Evolutionary conservation across 2,329 filamentous ascomycete genomes (phyloP).

Genomic region (Colletotrichum agaves): DNA sequence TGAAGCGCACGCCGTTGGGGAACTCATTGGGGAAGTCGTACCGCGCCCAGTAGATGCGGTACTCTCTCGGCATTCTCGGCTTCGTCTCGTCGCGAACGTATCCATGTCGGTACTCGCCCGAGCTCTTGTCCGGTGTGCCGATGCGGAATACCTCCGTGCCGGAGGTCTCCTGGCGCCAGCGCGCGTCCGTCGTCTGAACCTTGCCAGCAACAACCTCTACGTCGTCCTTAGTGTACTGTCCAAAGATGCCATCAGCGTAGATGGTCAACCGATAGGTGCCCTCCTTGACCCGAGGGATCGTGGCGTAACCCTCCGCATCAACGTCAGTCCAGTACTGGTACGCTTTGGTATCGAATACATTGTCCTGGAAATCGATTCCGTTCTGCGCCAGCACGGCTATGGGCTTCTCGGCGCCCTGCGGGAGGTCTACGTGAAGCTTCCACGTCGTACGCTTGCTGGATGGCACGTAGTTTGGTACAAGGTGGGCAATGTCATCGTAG

Average conservation of each 20-base stretch:
- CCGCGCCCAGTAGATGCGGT: slow-evolving; percentile 67
- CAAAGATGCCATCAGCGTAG: slow-evolving; percentile 71
- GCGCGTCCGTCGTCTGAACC: slow-evolving; percentile 50
- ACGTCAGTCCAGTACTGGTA: slow-evolving; percentile 69
- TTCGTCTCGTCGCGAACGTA: slow-evolving; percentile 56
- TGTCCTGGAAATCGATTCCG: slow-evolving; percentile 67
- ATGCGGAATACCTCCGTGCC: slow-evolving; percentile 71
- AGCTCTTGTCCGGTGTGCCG: slow-evolving; percentile 68
- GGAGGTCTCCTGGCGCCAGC: slow-evolving; percentile 65
- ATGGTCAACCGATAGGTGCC: slow-evolving; percentile 71
- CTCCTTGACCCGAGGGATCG: slow-evolving; percentile 62
- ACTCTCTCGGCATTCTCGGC: slow-evolving; percentile 60
- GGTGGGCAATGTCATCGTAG: slow-evolving; percentile 70
- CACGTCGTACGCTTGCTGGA: slow-evolving; percentile 62
- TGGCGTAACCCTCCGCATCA: slow-evolving; percentile 53
- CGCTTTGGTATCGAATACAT: slow-evolving; percentile 57
- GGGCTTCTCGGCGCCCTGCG: slow-evolving; percentile 57
- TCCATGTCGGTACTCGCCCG: slow-evolving; percentile 69
- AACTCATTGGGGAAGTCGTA: slow-evolving; percentile 69
- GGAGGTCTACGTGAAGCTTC: slow-evolving; percentile 62
- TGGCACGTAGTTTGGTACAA: slow-evolving; percentile 69
- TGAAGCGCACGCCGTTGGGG: slow-evolving; percentile 64
- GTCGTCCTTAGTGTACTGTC: slow-evolving; percentile 65
- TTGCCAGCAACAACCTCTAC: slow-evolving; percentile 53
- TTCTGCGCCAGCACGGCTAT: slow-evolving; percentile 64